These are phyloP conservation scores for Kluyveromyces lactis DNA, from an alignment of 805 yeast genomes.

Conservation along the genomic window DNA sequence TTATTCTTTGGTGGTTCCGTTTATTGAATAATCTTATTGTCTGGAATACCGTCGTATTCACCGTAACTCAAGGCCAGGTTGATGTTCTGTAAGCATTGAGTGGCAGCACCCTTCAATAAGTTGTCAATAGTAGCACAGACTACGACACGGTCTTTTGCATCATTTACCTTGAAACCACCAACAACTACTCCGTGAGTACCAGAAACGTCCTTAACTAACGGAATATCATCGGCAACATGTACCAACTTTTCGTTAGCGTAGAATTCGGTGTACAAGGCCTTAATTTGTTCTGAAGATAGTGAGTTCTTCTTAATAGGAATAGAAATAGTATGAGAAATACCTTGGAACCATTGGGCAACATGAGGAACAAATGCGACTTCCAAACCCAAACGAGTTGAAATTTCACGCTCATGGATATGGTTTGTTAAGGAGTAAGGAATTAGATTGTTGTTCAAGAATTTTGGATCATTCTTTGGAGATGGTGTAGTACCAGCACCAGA, in stretches of 20 bases:
- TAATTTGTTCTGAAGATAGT: constrained; percentile 68
- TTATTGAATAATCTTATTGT: constrained; percentile 38
- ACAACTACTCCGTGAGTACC: constrained; percentile 93
- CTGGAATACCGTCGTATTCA: constrained; percentile 93
- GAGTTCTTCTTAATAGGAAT: constrained; percentile 70
- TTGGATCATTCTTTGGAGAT: constrained; percentile 85
- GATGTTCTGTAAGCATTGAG: constrained; percentile 95
- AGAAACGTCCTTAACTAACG: constrained; percentile 81
- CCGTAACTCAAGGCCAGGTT: constrained; percentile 84
- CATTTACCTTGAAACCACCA: constrained; percentile 93
- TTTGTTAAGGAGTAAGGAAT: constrained; percentile 95
- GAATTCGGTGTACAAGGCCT: constrained; percentile 72
- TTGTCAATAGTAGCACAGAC: constrained; percentile 94
- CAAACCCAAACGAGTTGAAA: constrained; percentile 68
- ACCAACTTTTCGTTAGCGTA: constrained; percentile 82
- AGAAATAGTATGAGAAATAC: constrained; percentile 85
- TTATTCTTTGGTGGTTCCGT: too few relatives aligned
- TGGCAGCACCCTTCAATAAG: constrained; percentile 95
- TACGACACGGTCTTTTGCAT: constrained; percentile 83
- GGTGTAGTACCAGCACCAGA: constrained; percentile 99
- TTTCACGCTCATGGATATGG: constrained; percentile 94
- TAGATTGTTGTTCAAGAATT: constrained; percentile 67
- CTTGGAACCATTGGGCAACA: constrained; percentile 99
- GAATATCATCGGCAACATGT: constrained; percentile 84
- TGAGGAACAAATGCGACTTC: constrained; percentile 91